A percentile compares a stretch with the other conserved stretches of the same genome.
Conservation (phyloP, 306 rosid species). For the Lathyrus aphaca region DNA sequence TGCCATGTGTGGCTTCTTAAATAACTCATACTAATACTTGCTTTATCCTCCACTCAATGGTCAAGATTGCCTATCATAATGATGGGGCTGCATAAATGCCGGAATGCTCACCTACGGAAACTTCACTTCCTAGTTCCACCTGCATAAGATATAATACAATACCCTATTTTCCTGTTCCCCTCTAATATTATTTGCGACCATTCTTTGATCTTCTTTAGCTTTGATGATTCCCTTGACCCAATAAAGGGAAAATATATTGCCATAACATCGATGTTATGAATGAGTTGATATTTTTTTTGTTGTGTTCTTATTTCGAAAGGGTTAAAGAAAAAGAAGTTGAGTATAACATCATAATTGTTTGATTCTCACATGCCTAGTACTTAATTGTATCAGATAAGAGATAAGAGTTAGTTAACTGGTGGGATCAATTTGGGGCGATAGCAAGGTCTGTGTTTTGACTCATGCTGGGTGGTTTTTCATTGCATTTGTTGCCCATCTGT, state of each 20-base stretch:
- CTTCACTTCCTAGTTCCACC: constrained; percentile 12
- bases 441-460: constrained; percentile 18
- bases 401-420: not conserved
- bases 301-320: constrained; percentile 5
- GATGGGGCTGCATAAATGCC: not conserved
- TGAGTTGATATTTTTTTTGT: constrained; percentile 11
- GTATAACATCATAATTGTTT: not conserved
- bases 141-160: not conserved
- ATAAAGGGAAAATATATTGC: constrained; percentile 2
- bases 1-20: constrained; percentile 30
- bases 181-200: not conserved
- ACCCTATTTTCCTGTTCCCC: constrained; percentile 3
- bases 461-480: not conserved
- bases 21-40: not conserved
- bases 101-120: constrained; percentile 3
- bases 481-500: constrained; percentile 7
- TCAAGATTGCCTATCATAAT: constrained; percentile 11
- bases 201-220: constrained; percentile 10
- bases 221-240: not conserved
- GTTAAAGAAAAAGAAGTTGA: constrained; percentile 17
- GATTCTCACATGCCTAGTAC: constrained; percentile 21
- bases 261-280: constrained; percentile 16
- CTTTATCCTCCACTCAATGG: constrained; percentile 7
- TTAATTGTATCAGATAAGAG: not conserved
- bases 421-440: not conserved